Evolutionary conservation across 192 early-diverging fungal genomes (phyloP).

Genomic region (Lunasporangiospora selenospora): DNA sequence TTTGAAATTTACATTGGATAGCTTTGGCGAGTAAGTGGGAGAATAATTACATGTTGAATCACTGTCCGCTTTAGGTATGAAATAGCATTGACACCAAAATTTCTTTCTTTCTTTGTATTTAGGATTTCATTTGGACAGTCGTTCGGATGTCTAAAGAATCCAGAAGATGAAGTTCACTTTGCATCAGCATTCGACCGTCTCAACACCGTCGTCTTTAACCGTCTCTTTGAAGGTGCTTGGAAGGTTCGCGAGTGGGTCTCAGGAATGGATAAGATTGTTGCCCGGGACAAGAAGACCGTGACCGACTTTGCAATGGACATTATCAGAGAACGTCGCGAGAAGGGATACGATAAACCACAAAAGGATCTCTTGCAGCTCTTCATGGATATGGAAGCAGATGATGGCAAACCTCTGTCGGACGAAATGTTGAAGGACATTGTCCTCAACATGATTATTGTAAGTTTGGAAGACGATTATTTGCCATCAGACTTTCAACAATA

Average conservation of each 20-base stretch:
- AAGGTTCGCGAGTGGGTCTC: conserved; percentile 30
- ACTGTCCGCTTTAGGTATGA: not conserved
- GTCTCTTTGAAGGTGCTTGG: conserved; percentile 35
- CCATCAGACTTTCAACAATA: no score
- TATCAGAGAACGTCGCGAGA: conserved; percentile 17
- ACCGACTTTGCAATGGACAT: conserved; percentile 43
- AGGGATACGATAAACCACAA: conserved; percentile 21
- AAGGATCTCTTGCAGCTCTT: conserved; percentile 57
- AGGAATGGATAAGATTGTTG: conserved; percentile 13
- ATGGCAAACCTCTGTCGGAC: conserved; percentile 45
- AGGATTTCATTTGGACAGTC: conserved; percentile 42
- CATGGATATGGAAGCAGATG: conserved; percentile 50
- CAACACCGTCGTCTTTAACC: conserved; percentile 44
- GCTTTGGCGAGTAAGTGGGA: conserved; percentile 54
- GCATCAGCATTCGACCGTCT: conserved; percentile 60
- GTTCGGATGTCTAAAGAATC: conserved; percentile 27
- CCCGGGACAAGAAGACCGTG: conserved; percentile 25
- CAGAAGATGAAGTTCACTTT: conserved; percentile 45
- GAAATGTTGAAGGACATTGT: conserved; percentile 54
- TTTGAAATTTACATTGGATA: conserved; percentile 58
- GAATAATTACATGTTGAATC: not conserved
- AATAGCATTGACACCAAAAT: not conserved
- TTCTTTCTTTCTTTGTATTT: not conserved
- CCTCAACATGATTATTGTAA: conserved; percentile 50
- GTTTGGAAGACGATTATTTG: no score